phyloP scores from a whole-genome alignment of 169 alveolate species.

The Babesia gibsoni region DNA sequence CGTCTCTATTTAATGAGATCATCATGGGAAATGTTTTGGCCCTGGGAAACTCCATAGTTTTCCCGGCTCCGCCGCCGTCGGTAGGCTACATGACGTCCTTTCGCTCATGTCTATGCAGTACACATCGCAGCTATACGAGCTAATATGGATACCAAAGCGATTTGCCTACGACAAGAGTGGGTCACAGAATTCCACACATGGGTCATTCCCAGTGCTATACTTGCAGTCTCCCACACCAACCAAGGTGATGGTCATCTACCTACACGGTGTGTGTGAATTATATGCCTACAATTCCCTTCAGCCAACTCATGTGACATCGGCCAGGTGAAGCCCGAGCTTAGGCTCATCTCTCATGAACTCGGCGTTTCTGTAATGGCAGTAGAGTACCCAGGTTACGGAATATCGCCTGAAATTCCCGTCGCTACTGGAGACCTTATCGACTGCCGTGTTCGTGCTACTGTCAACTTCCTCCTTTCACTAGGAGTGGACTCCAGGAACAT shows the following conservation, averaged over 20 bases:
- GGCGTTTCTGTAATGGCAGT: constrained; percentile 75
- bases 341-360: constrained; percentile 62
- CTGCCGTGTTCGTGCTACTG: constrained; percentile 76
- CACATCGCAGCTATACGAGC: constrained; percentile 44
- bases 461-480: constrained; percentile 72
- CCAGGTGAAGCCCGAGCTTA: constrained; percentile 75
- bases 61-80: constrained; percentile 66
- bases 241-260: constrained; percentile 31
- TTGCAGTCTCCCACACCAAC: constrained; percentile 52
- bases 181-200: constrained; percentile 13
- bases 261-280: constrained; percentile 41
- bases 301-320: constrained; percentile 85
- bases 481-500: constrained; percentile 71
- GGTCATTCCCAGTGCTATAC: constrained; percentile 62
- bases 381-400: constrained; percentile 81
- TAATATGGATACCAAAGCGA: constrained; percentile 61
- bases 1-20: background rate
- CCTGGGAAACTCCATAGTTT: constrained; percentile 48
- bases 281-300: background rate
- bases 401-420: constrained; percentile 62
- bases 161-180: constrained; percentile 31
- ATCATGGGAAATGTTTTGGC: constrained; percentile 57
- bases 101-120: constrained; percentile 12
- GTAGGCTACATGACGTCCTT: background rate
- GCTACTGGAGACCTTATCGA: constrained; percentile 71